Base-by-base conservation (phyloP, 192 early-diverging fungal species). In the Mortierella antarctica region DNA sequence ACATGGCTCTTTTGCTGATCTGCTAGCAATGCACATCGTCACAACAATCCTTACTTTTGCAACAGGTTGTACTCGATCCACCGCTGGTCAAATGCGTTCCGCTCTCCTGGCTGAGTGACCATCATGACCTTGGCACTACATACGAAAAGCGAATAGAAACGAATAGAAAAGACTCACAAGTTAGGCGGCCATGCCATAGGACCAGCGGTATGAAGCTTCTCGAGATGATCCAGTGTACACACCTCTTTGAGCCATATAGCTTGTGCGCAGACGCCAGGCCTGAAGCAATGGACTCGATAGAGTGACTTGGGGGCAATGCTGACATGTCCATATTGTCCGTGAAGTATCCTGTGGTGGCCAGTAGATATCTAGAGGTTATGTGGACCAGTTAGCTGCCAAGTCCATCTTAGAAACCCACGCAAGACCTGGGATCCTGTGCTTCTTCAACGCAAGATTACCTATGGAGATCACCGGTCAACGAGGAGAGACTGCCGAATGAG, bases 41-140 rank as follows among this genome's bases (percentile, higher is more conserved):
- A n/a, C 5, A 17, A 8, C 6, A 47, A 20, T 31, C 23, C 31
- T 63, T 86, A 90, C 86, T 83, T 86, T 2, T 82, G 79, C 47
- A 92, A 85, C n/a, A 97, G 79, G n/a, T 74, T 83, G 60, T 94
- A 93, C 70, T 96, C 95, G 47, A 97, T 90, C 86, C 88, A 91
- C 54, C 95, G 89, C 82, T 99, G 97, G 84, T 99, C 97, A 84
- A 94, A 96, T 18, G 89, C 88, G 68, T 99, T 99, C 46, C 95
- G 88, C 83, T 99, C 97, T n/a, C 84, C 87, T 42, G 95, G 95
- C 74, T 97, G 96, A 31, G 96, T 91, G 50, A 99, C 86, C 93
- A 98, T 95, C 58, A 95, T 80, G 1, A 94, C 91, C 48, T 93
- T 86, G 0, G 95, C 92, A 40, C 88, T 91, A 83, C 31, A 48